Evolutionary conservation across 164 flowering plant genomes (phyloP).

Genomic region (Vitis labrusca): DNA sequence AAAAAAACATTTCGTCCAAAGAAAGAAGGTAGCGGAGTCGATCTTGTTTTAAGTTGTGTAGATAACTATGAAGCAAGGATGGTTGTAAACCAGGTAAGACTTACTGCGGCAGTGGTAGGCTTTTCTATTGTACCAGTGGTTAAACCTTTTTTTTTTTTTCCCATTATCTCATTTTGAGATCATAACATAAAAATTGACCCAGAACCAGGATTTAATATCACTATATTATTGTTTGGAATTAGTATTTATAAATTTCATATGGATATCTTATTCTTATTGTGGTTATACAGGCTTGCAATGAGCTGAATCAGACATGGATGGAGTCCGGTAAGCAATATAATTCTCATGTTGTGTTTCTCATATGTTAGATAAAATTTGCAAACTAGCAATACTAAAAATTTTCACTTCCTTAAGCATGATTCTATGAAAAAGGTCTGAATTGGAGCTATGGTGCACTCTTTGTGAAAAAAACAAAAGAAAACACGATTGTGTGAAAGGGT

Average conservation of each 20-base stretch:
- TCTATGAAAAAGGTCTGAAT: too few relatives aligned
- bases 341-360: background rate
- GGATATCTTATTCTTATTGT: conserved; percentile 23
- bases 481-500: too few relatives aligned
- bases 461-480: too few relatives aligned
- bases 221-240: background rate
- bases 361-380: background rate
- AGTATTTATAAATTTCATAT: background rate
- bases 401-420: background rate
- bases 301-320: conserved; percentile 95
- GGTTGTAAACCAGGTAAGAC: conserved; percentile 94
- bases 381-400: background rate
- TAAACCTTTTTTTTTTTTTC: too few relatives aligned
- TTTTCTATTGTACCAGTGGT: too few relatives aligned
- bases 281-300: conserved; percentile 93
- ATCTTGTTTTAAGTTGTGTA: conserved; percentile 95
- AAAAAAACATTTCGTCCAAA: conserved; percentile 51
- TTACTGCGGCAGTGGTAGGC: background rate
- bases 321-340: conserved; percentile 74
- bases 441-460: too few relatives aligned
- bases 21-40: conserved; percentile 77
- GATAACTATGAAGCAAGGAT: conserved; percentile 99
- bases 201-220: background rate
- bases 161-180: background rate
- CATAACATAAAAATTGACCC: background rate